Percentiles rank a stretch among this genome's conserved stretches.
These are phyloP conservation scores for Aspergillus latus DNA, from an alignment of 2,329 filamentous ascomycete genomes.

Conservation along the genomic window DNA sequence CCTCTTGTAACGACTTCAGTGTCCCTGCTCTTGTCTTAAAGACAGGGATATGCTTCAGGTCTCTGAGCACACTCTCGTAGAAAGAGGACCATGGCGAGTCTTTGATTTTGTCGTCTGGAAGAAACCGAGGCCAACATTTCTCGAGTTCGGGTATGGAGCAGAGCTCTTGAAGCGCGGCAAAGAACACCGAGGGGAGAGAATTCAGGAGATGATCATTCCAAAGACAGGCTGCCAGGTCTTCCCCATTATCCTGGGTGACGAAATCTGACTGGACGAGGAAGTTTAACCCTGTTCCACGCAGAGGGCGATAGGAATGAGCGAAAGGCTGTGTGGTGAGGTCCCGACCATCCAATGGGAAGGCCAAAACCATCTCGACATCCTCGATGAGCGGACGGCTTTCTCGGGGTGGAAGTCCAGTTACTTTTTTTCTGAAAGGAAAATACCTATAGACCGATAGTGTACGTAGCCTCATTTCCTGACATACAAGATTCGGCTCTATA, in stretches of 20 bases:
- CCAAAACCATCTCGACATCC: constrained; percentile 2
- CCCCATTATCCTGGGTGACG: neutral
- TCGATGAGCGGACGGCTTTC: neutral
- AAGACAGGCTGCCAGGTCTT: neutral
- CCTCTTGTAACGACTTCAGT: constrained; percentile 1
- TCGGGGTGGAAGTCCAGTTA: neutral
- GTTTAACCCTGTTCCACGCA: neutral
- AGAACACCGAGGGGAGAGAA: neutral
- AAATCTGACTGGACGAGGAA: constrained; percentile 8
- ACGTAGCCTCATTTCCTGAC: no score
- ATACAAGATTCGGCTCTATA: neutral
- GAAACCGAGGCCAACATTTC: neutral
- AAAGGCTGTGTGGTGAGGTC: neutral
- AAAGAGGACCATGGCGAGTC: neutral
- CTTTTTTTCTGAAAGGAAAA: neutral
- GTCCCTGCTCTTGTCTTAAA: constrained; percentile 2
- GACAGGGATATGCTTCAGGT: neutral
- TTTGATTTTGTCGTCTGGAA: neutral
- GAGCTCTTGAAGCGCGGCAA: neutral
- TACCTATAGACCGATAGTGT: neutral
- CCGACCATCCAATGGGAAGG: neutral
- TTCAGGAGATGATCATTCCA: constrained; percentile 6
- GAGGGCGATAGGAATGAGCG: neutral
- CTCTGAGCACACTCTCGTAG: neutral
- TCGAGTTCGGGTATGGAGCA: neutral